phyloP scores from a whole-genome alignment of 1,284 basidiomycete species.

The Trametes hirsuta region DNA sequence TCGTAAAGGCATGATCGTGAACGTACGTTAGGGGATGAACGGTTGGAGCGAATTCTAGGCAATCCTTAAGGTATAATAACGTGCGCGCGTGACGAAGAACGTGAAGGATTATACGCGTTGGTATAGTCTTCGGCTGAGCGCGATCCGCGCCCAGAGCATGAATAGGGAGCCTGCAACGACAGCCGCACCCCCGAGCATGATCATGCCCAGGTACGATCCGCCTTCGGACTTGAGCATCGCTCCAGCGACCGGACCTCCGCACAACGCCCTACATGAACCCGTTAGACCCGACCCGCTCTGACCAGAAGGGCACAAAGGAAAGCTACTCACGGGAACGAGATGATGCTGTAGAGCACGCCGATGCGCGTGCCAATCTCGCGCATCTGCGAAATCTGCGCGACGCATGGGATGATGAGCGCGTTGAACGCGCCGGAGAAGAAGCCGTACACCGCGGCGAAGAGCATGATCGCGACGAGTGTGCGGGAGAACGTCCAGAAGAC shows the following conservation, averaged over 20 bases:
- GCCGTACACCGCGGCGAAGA: slow-evolving; percentile 62
- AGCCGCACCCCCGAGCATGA: slow-evolving; percentile 60
- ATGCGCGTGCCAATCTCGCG: slow-evolving; percentile 60
- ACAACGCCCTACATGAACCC: slow-evolving; percentile 48
- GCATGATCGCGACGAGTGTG: slow-evolving; percentile 40
- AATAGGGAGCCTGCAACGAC: slow-evolving; percentile 58
- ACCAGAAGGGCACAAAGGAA: background rate
- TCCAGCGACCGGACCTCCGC: slow-evolving; percentile 64
- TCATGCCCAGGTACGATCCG: slow-evolving; percentile 55
- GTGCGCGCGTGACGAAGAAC: background rate
- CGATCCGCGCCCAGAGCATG: slow-evolving; percentile 51
- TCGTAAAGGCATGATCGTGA: background rate
- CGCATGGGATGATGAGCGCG: slow-evolving; percentile 36
- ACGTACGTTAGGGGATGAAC: background rate
- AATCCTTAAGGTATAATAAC: background rate
- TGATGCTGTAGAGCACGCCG: slow-evolving; percentile 61
- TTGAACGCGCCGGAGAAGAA: slow-evolving; percentile 41
- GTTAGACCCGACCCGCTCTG: background rate
- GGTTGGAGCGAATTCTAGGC: background rate
- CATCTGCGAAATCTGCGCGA: slow-evolving; percentile 48
- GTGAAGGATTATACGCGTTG: slow-evolving; percentile 37
- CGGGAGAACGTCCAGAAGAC: slow-evolving; percentile 56
- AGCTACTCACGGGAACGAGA: slow-evolving; percentile 65
- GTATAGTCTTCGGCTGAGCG: slow-evolving; percentile 45
- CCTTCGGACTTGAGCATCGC: slow-evolving; percentile 48